These are phyloP conservation scores for Fusarium haematococcum DNA, from an alignment of 2,329 filamentous ascomycete species.

Conservation along the genomic window DNA sequence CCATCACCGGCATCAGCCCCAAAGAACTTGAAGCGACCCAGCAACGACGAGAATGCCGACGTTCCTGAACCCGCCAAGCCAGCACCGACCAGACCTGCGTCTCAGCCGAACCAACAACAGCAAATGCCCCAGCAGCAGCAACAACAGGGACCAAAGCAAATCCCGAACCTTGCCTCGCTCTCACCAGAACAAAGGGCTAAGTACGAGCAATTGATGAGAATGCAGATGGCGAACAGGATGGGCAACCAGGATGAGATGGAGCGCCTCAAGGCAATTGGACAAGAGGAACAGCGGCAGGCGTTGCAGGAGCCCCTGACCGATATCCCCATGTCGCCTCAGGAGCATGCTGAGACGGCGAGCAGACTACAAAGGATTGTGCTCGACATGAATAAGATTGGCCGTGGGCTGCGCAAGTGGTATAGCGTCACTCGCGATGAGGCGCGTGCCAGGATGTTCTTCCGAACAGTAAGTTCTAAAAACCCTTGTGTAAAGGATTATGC, in stretches of 20 bases:
- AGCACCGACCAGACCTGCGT: constrained; percentile 34
- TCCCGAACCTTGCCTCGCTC: constrained; percentile 54
- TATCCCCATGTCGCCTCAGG: constrained; percentile 60
- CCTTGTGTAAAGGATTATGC: constrained; percentile 16
- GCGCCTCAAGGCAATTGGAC: constrained; percentile 51
- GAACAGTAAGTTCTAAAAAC: constrained; percentile 56
- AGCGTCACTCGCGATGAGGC: constrained; percentile 60
- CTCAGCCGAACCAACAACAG: constrained; percentile 42
- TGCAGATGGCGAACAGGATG: constrained; percentile 43
- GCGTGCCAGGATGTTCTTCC: constrained; percentile 65
- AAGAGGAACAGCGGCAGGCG: constrained; percentile 56
- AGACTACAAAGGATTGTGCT: constrained; percentile 56
- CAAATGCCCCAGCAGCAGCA: constrained; percentile 15
- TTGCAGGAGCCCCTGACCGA: constrained; percentile 56
- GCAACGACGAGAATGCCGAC: constrained; percentile 58
- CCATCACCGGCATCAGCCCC: constrained; percentile 53
- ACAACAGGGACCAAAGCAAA: constrained; percentile 31
- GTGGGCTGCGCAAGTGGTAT: constrained; percentile 62
- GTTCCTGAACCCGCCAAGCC: constrained; percentile 36
- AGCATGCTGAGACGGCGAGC: constrained; percentile 57
- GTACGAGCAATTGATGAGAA: constrained; percentile 54
- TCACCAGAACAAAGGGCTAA: constrained; percentile 59
- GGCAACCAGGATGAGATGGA: constrained; percentile 32
- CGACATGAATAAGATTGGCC: constrained; percentile 60
- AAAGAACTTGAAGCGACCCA: constrained; percentile 65